phyloP scores from a whole-genome alignment of 106 monocot species.

The Phalaenopsis aphrodite region DNA sequence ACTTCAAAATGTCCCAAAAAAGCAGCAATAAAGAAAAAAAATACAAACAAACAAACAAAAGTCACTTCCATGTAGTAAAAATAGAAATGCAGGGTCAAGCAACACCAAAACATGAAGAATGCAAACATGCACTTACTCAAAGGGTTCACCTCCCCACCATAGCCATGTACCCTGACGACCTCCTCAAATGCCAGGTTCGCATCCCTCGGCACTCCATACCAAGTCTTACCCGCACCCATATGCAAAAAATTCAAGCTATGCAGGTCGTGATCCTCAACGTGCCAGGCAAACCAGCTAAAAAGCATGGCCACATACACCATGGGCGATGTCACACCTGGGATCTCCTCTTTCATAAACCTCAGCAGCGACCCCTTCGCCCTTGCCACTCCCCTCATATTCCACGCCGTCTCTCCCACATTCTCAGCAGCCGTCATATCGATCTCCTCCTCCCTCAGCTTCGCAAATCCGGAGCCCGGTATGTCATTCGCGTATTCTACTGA shows the following conservation, averaged over 20 bases:
- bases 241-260: conserved; percentile 96
- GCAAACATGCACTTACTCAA: conserved; percentile 42
- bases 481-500: conserved; percentile 96
- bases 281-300: conserved; percentile 99
- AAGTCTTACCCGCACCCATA: conserved; percentile 82
- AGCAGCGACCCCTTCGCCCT: conserved; percentile 78
- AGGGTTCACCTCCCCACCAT: conserved; percentile 84
- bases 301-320: conserved; percentile 97
- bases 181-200: conserved; percentile 84
- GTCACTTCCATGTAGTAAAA: not conserved
- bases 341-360: conserved; percentile 88
- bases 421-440: not conserved
- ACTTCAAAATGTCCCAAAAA: too few species aligned
- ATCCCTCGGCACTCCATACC: conserved; percentile 97
- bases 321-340: conserved; percentile 88
- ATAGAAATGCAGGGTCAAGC: not conserved
- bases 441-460: conserved; percentile 28
- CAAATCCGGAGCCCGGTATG: conserved; percentile 87
- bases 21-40: not conserved
- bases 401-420: conserved; percentile 78
- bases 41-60: not conserved
- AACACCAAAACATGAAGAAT: not conserved
- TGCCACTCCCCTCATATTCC: conserved; percentile 97
- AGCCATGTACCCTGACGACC: conserved; percentile 75
- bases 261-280: conserved; percentile 93